Evolutionary conservation across 23 red algal genomes (phyloP).

Genomic region (Gracilaria vermiculophylla): DNA sequence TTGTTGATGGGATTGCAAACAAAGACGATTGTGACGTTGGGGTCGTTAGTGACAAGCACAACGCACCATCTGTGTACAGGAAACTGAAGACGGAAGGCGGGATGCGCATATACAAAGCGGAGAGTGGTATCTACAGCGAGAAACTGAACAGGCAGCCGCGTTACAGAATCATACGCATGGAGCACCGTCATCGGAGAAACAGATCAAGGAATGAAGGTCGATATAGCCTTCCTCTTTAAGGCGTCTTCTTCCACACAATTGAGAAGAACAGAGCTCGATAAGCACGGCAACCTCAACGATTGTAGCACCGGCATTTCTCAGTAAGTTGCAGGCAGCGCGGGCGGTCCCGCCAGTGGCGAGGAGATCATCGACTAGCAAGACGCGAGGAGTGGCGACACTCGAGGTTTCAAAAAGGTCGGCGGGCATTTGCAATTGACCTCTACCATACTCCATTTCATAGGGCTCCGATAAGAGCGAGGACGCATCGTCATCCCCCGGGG

Average conservation of each 20-base stretch:
- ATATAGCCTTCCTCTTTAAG: slow-evolving; percentile 54
- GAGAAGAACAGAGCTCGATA: slow-evolving; percentile 30
- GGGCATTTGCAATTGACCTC: slow-evolving; percentile 37
- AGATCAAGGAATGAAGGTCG: slow-evolving; percentile 26
- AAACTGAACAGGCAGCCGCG: too few relatives aligned
- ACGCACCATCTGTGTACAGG: too few relatives aligned
- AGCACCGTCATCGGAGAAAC: slow-evolving; percentile 4
- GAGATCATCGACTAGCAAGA: slow-evolving; percentile 69
- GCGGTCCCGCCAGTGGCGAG: slow-evolving; percentile 69
- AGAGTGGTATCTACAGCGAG: too few relatives aligned
- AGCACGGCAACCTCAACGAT: slow-evolving; percentile 65
- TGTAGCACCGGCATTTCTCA: slow-evolving; percentile 44
- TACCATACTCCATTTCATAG: slow-evolving; percentile 78
- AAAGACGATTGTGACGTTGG: too few relatives aligned
- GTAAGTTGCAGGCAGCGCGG: slow-evolving; percentile 55
- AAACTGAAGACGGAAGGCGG: too few relatives aligned
- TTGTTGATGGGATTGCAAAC: too few relatives aligned
- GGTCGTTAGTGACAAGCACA: too few relatives aligned
- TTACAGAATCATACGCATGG: background rate
- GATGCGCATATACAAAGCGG: too few relatives aligned
- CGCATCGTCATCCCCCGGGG: slow-evolving; percentile 9
- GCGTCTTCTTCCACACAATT: slow-evolving; percentile 11
- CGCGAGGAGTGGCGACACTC: slow-evolving; percentile 38
- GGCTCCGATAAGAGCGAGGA: slow-evolving; percentile 38
- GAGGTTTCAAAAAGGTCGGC: slow-evolving; percentile 31